Evolutionary conservation across 495 filamentous ascomycete genomes (phyloP), one percentile per base, ranked within the genome.

Genomic region (Xanthoparmelia taractica): DNA sequence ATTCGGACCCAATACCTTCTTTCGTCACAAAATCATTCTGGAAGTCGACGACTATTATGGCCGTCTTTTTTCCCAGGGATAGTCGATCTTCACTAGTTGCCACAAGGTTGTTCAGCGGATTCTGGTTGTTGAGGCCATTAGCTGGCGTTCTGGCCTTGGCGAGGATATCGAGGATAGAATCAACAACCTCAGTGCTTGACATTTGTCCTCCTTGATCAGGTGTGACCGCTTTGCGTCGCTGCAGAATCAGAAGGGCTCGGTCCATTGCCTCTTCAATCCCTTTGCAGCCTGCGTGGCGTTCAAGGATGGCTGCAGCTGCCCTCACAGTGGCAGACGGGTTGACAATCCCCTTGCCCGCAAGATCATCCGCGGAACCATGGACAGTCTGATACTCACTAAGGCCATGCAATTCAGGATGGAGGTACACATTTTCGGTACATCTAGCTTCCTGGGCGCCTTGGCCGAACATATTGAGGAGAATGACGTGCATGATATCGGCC

Each of bases 401-500:
- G 20, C 54, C 54, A 18, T 56, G 20, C 3, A 56, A 15, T 12
- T 56, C 54, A 18, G 54, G 54, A 56, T 56, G 54, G 15, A 56
- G 31, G 15, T 56, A 56, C 15, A 56, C 29, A 31, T 56, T 56
- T n/a, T 56, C 54, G 15, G 54, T 56, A 36, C 54, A 56, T 56
- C 54, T 56, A 31, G 54, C n/a, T 36, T 56, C 54, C 54, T 56
- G 54, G 13, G 13, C 29, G 54, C 54, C 54, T 56, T 15, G 17
- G 5, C 54, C 54, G 18, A 56, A 56, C 29, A 56, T 56, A 31
- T 56, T 36, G 13, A 56, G 54, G 18, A 56, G 54, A 17, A 56
- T n/a, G n/a, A 56, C 54, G 54, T 56, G 54, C 27, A 56, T 56
- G 54, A 56, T 56, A 33, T 56, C 54, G 13, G 54, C 54, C 54